Percentiles rank a stretch among this genome's conserved stretches.
Evolutionary conservation across 441 rosid genomes (phyloP).

Genomic region (Erysimum cheiri): DNA sequence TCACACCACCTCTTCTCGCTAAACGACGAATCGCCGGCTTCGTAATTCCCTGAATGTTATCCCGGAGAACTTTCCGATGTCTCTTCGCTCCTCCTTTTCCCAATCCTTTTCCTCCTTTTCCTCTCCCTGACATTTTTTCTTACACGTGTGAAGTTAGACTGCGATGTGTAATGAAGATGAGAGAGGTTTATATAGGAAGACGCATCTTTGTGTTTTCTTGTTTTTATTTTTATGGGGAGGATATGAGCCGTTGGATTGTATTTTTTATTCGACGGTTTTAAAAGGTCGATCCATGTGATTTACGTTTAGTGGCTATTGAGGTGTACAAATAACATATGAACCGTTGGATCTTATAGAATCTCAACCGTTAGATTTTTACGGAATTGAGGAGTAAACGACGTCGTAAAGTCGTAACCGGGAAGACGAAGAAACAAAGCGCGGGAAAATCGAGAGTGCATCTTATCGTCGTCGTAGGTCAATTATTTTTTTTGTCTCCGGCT

Average conservation of each 20-base stretch:
- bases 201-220: constrained; percentile 18
- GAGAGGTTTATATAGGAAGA: constrained; percentile 14
- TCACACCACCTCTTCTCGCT: constrained; percentile 54
- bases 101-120: constrained; percentile 48
- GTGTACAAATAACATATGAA: not conserved
- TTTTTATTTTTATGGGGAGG: not conserved
- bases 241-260: constrained; percentile 31
- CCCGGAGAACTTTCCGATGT: constrained; percentile 45
- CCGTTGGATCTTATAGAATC: constrained; percentile 15
- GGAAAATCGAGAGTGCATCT: constrained; percentile 23
- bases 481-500: not conserved
- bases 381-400: not conserved
- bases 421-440: constrained; percentile 3
- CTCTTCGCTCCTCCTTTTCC: constrained; percentile 53
- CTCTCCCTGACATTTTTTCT: constrained; percentile 37
- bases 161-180: no score
- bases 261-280: constrained; percentile 27
- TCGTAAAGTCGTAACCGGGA: not conserved
- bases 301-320: no score
- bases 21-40: constrained; percentile 51
- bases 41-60: constrained; percentile 42
- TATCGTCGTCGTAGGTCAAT: not conserved
- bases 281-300: constrained; percentile 12
- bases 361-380: constrained; percentile 10
- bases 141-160: constrained; percentile 20